Evolutionary conservation across 768 basidiomycete genomes (phyloP), one percentile per base, ranked within the genome.

Genomic region (Trametes coccinea): DNA sequence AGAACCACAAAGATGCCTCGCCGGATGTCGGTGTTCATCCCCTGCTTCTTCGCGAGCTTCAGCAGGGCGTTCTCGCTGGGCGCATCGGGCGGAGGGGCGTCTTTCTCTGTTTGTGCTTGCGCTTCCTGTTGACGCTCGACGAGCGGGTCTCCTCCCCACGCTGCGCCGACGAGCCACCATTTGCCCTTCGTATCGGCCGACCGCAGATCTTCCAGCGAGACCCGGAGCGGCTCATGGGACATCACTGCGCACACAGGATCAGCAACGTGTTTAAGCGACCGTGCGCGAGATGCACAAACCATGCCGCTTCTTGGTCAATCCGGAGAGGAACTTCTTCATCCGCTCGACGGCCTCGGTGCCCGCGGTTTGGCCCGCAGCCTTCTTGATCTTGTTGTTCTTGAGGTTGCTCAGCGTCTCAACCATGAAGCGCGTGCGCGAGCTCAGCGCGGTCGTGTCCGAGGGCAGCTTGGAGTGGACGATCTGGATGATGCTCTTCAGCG

Each of bases 141-240:
- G 3, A 98, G 82, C 7, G 97, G 95, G 68, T 98, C 88, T 2
- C 95, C 95, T 34, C 83, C 82, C 96, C 96, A 99, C 0, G 92
- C 96, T 1, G 96, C 93, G 16, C 96, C 97, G 39, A 98, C 92
- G 2, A 98, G 81, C 96, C 97, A 98, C 97, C 97, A 98, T 77
- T 97, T 97, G 4, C 95, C 97, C 70, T 87, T 91, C 10, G 82
- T 90, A 58, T 92, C 86, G 1, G 93, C 88, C 0, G 86, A 84
- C 61, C 84, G 91, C 5, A 98, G 81, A 74, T 98, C 96, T n/a
- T 80, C 79, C 27, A 98, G 79, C 0, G 90, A 87, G 1, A 97
- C 86, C 6, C 94, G 88, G 7, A 99, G 79, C 0, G 95, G 88
- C 47, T 98, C 97, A 69, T 92, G 86, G 0, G 87, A 84, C 53